Evolutionary conservation across 2,329 filamentous ascomycete genomes (phyloP), one percentile per base, ranked within the genome.

Genomic region (Claviceps citrina): DNA sequence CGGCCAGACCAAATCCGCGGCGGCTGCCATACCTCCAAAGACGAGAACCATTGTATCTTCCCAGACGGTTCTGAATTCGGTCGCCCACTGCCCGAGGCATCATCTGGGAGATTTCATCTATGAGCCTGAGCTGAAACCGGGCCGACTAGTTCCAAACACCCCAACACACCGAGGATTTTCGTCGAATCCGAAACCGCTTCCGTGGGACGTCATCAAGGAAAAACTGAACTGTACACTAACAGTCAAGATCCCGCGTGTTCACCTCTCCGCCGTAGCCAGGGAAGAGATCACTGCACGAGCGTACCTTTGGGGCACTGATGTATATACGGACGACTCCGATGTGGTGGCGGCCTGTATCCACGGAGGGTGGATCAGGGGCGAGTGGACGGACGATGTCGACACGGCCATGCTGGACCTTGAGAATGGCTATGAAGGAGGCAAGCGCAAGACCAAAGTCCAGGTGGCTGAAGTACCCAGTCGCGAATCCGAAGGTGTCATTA

Each of bases 281-380:
- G 83, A 91, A 54, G 84, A 93, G 48, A 87, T 96, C 38, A 93
- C 86, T 9, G 65, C 76, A 7, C 74, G 84, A 26, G 73, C 81
- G 16, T 83, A 84, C 7, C 59, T 98, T 0, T 98, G 89, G 87
- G 91, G 91, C 1, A 91, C 85, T 0, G 87, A 93, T 28, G 73
- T 98, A 6, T 96, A 96, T 55, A 93, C 86, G 0, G 91, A 98
- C 50, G 91, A 98, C 59, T 94, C 86, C 0, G 91, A 98, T 54
- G 77, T 91, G 1, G 72, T 98, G 19, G 89, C 86, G 0, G 87
- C 89, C 2, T 89, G 87, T 44, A 89, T 98, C 34, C 91, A 98
- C 57, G 78, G 79, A 2, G 91, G 91, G 3, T 96, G 86, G 78
- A 81, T 98, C 49, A 78, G 80, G 31, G 89, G 89, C 26, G 84